Evolutionary conservation across 75 land plant species (phyloP).

Genomic region (Pinus albicaulis): DNA sequence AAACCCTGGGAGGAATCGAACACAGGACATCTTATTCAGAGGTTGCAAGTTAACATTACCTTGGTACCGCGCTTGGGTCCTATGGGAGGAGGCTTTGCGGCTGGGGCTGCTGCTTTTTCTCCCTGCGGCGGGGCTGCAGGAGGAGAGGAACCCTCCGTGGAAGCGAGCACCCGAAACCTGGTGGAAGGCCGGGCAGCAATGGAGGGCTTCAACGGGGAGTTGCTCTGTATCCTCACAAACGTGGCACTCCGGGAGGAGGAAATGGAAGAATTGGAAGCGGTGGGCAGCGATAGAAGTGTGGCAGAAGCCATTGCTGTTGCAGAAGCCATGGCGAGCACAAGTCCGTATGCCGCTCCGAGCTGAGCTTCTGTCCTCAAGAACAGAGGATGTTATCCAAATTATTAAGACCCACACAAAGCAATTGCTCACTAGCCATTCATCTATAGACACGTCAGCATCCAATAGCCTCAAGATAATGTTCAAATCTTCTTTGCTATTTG

Average conservation of each 20-base stretch:
- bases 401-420: too few species aligned
- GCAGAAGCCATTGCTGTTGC: slow-evolving; percentile 3
- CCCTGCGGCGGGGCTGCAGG: slow-evolving; percentile 25
- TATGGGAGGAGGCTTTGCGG: slow-evolving; percentile 58
- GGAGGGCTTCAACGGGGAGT: slow-evolving; percentile 14
- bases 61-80: slow-evolving; percentile 91
- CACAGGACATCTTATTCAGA: neutral
- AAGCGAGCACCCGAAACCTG: neutral
- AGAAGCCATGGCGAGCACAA: too few species aligned
- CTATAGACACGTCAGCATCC: too few species aligned
- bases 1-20: neutral
- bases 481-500: too few species aligned
- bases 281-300: too few species aligned
- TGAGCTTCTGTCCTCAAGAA: too few species aligned
- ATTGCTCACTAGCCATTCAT: too few species aligned
- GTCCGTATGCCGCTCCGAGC: too few species aligned
- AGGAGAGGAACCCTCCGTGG: slow-evolving; percentile 7
- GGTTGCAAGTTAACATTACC: slow-evolving; percentile 21
- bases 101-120: slow-evolving; percentile 16
- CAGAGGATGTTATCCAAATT: too few species aligned
- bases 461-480: too few species aligned
- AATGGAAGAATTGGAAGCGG: neutral
- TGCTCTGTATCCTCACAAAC: slow-evolving; percentile 13
- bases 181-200: slow-evolving; percentile 6
- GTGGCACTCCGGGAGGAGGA: neutral